Evolutionary conservation across 1,139 yeast species (phyloP).

Genomic region (Geotrichum europaeum): DNA sequence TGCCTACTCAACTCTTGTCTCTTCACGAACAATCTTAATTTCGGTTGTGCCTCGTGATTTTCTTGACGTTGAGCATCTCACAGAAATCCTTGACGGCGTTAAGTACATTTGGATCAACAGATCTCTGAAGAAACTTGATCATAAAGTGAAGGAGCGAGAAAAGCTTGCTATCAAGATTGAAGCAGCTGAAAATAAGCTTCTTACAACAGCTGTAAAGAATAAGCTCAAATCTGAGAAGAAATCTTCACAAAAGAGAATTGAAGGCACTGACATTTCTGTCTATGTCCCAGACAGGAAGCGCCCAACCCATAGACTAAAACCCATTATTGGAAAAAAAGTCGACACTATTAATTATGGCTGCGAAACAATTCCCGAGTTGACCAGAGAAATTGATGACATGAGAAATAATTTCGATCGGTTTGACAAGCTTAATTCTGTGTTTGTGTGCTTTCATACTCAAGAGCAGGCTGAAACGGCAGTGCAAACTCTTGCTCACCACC

Average conservation of each 20-base stretch:
- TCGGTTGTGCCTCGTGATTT: conserved; percentile 72
- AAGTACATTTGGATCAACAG: conserved; percentile 71
- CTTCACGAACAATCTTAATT: conserved; percentile 74
- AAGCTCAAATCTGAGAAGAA: conserved; percentile 62
- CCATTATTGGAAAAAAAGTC: conserved; percentile 74
- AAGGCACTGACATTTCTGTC: conserved; percentile 49
- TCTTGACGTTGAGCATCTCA: conserved; percentile 54
- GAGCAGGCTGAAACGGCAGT: conserved; percentile 85
- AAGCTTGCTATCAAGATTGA: conserved; percentile 61
- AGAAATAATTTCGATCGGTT: conserved; percentile 38
- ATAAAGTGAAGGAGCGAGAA: conserved; percentile 56
- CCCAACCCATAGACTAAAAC: conserved; percentile 61
- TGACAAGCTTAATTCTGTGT: conserved; percentile 54
- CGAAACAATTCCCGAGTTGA: conserved; percentile 60
- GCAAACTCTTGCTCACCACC: conserved; percentile 64
- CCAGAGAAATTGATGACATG: conserved; percentile 53
- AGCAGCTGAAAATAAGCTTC: conserved; percentile 55
- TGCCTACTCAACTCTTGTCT: conserved; percentile 60
- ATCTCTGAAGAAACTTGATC: conserved; percentile 52
- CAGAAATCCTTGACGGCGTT: conserved; percentile 62
- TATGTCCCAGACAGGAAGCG: conserved; percentile 73
- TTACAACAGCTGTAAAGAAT: conserved; percentile 55
- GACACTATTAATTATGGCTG: conserved; percentile 71
- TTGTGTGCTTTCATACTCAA: conserved; percentile 80
- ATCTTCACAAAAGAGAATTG: conserved; percentile 34